Percentiles rank a stretch among this genome's conserved stretches.
Evolutionary conservation across 2,329 filamentous ascomycete genomes (phyloP).

Genomic region (Periconia macrospinosa): DNA sequence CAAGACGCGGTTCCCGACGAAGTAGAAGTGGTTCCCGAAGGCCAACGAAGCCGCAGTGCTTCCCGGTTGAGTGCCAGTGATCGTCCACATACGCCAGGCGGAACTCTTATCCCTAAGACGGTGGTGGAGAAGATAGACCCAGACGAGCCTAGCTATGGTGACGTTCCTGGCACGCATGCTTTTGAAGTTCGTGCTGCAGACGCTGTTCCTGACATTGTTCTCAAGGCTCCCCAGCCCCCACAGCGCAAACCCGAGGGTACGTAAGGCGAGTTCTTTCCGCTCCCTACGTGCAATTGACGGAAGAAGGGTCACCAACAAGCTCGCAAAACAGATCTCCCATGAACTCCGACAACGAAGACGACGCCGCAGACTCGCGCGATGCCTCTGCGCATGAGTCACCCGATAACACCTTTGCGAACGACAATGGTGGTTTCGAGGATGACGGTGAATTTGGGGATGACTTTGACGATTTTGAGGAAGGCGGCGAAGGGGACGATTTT

Average conservation of each 20-base stretch:
- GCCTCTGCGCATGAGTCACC: constrained; percentile 11
- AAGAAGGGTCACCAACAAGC: constrained; percentile 60
- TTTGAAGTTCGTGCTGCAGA: constrained; percentile 60
- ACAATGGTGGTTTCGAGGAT: constrained; percentile 51
- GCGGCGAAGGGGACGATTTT: constrained; percentile 55
- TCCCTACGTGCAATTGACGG: constrained; percentile 62
- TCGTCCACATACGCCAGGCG: constrained; percentile 54
- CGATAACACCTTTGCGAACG: constrained; percentile 6
- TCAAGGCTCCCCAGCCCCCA: constrained; percentile 50
- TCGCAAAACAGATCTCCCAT: constrained; percentile 54
- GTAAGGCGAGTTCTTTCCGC: constrained; percentile 44
- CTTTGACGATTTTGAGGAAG: constrained; percentile 66
- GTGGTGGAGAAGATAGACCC: constrained; percentile 65
- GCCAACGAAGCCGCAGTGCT: constrained; percentile 40
- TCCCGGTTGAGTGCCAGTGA: constrained; percentile 47
- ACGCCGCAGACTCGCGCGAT: constrained; percentile 14
- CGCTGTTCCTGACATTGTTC: constrained; percentile 61
- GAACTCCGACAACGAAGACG: constrained; percentile 42
- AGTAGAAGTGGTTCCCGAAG: constrained; percentile 58
- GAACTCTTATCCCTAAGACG: constrained; percentile 59
- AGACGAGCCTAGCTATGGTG: constrained; percentile 59
- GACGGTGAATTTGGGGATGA: constrained; percentile 74
- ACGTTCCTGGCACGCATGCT: constrained; percentile 63
- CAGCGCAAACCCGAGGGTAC: constrained; percentile 58
- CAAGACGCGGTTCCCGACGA: constrained; percentile 67